Evolutionary conservation across 2,329 filamentous ascomycete species (phyloP).

Genomic region (Sporothrix brasiliensis): DNA sequence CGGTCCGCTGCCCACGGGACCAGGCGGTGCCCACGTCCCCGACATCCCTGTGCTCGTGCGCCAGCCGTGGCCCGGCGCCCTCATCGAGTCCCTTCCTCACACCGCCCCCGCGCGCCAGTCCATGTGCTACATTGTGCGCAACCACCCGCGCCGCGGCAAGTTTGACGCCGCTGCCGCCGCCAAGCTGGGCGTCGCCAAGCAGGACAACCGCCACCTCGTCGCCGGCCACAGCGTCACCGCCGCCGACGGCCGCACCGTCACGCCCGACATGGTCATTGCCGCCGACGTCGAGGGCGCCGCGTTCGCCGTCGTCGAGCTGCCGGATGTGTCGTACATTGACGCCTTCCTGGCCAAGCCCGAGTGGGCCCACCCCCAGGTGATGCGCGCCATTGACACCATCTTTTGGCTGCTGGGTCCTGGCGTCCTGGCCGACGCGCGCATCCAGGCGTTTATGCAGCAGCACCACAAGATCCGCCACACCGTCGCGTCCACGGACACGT

Average conservation of each 20-base stretch:
- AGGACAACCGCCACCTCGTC: conserved; percentile 63
- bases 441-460: conserved; percentile 71
- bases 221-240: conserved; percentile 65
- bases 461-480: conserved; percentile 69
- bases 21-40: conserved; percentile 48
- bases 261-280: conserved; percentile 83
- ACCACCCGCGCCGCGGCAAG: conserved; percentile 74
- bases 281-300: conserved; percentile 68
- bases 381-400: conserved; percentile 67
- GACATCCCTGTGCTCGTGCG: conserved; percentile 73
- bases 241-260: conserved; percentile 68
- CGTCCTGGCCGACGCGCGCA: conserved; percentile 62
- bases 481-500: conserved; percentile 73
- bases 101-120: conserved; percentile 68
- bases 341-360: conserved; percentile 71
- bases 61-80: conserved; percentile 75
- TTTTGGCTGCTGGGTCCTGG: conserved; percentile 80
- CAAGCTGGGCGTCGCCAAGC: conserved; percentile 63
- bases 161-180: conserved; percentile 70
- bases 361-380: conserved; percentile 66
- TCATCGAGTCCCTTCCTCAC: conserved; percentile 65
- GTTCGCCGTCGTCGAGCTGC: conserved; percentile 79
- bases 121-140: conserved; percentile 84
- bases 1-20: conserved; percentile 63
- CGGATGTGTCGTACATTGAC: conserved; percentile 69